Conservation (phyloP, 1,284 basidiomycete species). For the Ustilago tritici region DNA sequence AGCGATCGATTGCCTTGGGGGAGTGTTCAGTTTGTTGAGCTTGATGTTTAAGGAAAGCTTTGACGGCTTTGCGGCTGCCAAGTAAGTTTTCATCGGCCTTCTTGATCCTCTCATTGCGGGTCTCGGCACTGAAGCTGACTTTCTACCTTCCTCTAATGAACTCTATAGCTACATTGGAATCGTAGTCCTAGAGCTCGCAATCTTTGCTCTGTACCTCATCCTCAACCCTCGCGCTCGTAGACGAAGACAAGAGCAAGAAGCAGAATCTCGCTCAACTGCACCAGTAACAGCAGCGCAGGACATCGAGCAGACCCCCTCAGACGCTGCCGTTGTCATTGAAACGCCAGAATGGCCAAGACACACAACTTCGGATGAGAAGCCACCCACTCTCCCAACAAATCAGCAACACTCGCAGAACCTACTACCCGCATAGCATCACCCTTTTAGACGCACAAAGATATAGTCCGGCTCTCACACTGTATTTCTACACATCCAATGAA, state of each 20-base stretch:
- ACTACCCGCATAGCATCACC: not conserved
- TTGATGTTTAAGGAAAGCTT: conserved; percentile 78
- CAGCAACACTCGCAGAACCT: not conserved
- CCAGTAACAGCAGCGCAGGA: not conserved
- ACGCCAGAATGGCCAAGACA: conserved; percentile 38
- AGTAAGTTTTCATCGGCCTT: conserved; percentile 6
- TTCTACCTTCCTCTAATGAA: not conserved
- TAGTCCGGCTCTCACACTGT: conserved; percentile 4
- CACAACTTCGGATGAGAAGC: conserved; percentile 27
- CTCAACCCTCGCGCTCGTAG: conserved; percentile 74
- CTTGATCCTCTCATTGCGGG: too few species aligned
- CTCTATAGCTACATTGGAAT: conserved; percentile 73
- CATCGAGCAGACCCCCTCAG: conserved; percentile 5
- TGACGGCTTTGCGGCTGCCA: conserved; percentile 76
- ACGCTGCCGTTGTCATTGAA: not conserved
- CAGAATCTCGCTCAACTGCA: not conserved
- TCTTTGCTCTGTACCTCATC: conserved; percentile 75
- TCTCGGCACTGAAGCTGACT: not conserved
- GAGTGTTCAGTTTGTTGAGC: conserved; percentile 78
- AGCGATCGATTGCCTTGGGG: conserved; percentile 78
- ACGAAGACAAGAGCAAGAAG: conserved; percentile 3
- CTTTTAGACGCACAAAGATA: not conserved
- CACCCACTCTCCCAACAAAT: not conserved
- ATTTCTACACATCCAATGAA: conserved; percentile 13
- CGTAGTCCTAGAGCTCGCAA: conserved; percentile 74